Base-by-base conservation (phyloP, 257 asterid species). In the Primulina eburnea region DNA sequence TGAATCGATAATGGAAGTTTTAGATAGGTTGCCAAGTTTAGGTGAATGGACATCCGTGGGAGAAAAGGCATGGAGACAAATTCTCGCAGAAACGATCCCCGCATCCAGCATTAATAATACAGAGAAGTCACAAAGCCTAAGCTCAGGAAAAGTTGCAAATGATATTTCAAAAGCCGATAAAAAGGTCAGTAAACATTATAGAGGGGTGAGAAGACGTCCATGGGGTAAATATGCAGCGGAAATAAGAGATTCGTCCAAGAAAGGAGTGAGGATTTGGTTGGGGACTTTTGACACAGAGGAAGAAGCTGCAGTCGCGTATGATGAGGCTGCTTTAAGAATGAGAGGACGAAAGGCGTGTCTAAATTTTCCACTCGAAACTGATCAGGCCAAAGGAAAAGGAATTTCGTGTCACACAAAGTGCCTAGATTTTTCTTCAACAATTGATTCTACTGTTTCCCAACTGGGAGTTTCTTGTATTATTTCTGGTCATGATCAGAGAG, bases 151-250 rank as follows among this genome's bases (percentile, higher is more conserved):
- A 0, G 50, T 7, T 11, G 4, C 26, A 5, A 21, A 60, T 0
- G 18, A 29, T n/a, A n/a, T n/a, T 7, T 6, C 7, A 5, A 75
- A 40, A 64, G 14, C 1, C 20, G 50, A 79, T 34, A 66, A 71
- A 68, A 65, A 26, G 38, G 65, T 62, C 6, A 26, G 56, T 6
- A 79, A 65, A 20, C 95, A 74, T 64, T 88, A 86, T 34, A 79
- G 95, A 76, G 93, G 97, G 0, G 95, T 90, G 74, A 83, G 95
- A 59, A 73, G 85, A 69, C 65, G 92, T 71, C 97, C 95, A 5
- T 90, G 95, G 97, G 95, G 95, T 0, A 90, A 88, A 72, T 88
- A 86, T 59, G 97, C 95, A 0, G 93, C 97, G 2, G 95, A 90
- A 61, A 90, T 90, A 68, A 86, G 95, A 64, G 95, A 90, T 66